Evolutionary conservation across 495 filamentous ascomycete genomes (phyloP).

Genomic region (Penicillium nucicola): DNA sequence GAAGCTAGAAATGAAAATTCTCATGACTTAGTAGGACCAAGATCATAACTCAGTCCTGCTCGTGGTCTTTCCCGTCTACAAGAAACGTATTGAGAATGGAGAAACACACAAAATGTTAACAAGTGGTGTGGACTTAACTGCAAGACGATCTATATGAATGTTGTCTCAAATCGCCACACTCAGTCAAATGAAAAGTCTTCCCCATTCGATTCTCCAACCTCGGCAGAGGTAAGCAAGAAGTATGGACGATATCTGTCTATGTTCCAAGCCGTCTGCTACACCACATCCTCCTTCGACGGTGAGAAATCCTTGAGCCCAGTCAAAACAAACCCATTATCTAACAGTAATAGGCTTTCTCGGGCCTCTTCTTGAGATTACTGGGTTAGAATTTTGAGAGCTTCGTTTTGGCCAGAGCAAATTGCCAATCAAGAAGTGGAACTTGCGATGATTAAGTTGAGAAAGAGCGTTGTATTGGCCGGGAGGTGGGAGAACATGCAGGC

Average conservation of each 20-base stretch:
- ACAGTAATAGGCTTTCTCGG: slow-evolving; percentile 4
- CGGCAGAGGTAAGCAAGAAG: slow-evolving; percentile 19
- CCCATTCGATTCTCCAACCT: neutral
- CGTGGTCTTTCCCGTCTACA: too few relatives aligned
- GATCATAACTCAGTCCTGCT: too few relatives aligned
- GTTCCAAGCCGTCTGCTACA: slow-evolving; percentile 11
- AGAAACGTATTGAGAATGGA: too few relatives aligned
- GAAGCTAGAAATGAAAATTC: too few relatives aligned
- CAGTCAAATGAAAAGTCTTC: too few relatives aligned
- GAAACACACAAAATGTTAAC: too few relatives aligned
- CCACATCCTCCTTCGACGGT: slow-evolving; percentile 12
- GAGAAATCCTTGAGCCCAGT: slow-evolving; percentile 20
- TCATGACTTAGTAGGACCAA: too few relatives aligned
- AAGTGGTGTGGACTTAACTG: too few relatives aligned
- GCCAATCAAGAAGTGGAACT: slow-evolving; percentile 11
- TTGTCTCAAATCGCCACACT: too few relatives aligned
- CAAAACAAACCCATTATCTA: slow-evolving; percentile 19
- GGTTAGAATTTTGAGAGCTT: neutral
- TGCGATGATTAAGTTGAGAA: slow-evolving; percentile 14
- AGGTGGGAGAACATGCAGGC: slow-evolving; percentile 11
- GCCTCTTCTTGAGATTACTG: slow-evolving; percentile 3
- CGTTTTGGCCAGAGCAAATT: slow-evolving; percentile 9
- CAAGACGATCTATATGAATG: too few relatives aligned
- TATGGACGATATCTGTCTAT: slow-evolving; percentile 19
- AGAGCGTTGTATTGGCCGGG: slow-evolving; percentile 9